Evolutionary conservation across 2,329 filamentous ascomycete genomes (phyloP).

Genomic region (Talaromyces sp.): DNA sequence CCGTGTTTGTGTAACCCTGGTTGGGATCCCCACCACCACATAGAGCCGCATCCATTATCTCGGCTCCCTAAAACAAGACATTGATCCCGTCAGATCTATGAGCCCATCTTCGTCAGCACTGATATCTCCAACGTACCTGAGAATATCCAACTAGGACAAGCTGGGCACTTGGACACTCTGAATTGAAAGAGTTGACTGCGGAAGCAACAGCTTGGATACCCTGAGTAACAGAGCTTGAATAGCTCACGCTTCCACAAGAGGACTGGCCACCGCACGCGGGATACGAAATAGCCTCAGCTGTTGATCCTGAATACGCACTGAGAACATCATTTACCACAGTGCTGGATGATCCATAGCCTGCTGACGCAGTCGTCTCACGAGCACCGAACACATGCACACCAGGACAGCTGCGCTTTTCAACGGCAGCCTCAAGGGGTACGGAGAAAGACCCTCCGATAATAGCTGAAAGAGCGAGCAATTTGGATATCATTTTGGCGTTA

Average conservation of each 20-base stretch:
- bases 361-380: conserved; percentile 52
- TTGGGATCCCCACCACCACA: conserved; percentile 60
- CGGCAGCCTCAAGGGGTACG: neutral
- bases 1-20: conserved; percentile 50
- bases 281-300: conserved; percentile 59
- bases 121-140: conserved; percentile 46
- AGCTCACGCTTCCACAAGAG: conserved; percentile 61
- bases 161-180: conserved; percentile 59
- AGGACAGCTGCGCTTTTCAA: conserved; percentile 39
- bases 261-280: conserved; percentile 66
- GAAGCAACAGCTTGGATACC: conserved; percentile 62
- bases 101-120: neutral
- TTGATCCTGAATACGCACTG: conserved; percentile 53
- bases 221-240: conserved; percentile 60
- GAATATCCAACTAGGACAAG: conserved; percentile 66
- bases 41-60: conserved; percentile 65
- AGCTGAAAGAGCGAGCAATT: too few species aligned
- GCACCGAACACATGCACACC: conserved; percentile 55
- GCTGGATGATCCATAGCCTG: conserved; percentile 56
- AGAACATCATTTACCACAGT: conserved; percentile 56
- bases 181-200: conserved; percentile 62
- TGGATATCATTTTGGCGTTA: too few species aligned
- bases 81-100: neutral
- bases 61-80: conserved; percentile 52
- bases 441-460: too few species aligned